Evolutionary conservation across 2,329 filamentous ascomycete species (phyloP).

Genomic region (Phialocephala sp.): DNA sequence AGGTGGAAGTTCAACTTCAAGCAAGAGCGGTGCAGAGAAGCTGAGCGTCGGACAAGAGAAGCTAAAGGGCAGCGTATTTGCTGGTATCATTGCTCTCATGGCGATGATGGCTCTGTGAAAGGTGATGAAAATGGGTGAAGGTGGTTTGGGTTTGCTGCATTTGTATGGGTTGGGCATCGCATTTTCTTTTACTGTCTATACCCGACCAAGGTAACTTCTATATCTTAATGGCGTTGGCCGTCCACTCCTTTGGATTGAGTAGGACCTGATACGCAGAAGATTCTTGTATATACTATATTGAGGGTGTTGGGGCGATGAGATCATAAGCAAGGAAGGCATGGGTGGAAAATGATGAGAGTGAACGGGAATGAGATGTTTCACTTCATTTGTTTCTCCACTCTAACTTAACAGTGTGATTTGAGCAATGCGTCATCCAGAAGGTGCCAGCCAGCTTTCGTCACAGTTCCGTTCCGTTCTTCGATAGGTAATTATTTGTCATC

Average conservation of each 20-base stretch:
- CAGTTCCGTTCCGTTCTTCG: background rate
- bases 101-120: constrained; percentile 42
- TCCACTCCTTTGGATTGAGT: constrained; percentile 34
- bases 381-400: background rate
- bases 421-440: too few relatives aligned
- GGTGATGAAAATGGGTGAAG: constrained; percentile 59
- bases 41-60: constrained; percentile 33
- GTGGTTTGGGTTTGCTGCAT: constrained; percentile 61
- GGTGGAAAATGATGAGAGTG: constrained; percentile 1
- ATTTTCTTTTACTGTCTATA: constrained; percentile 19
- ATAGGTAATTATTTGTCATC: background rate
- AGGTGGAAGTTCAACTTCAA: constrained; percentile 32
- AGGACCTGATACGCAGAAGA: constrained; percentile 9
- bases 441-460: background rate
- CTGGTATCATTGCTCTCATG: constrained; percentile 40
- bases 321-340: background rate
- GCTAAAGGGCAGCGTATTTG: constrained; percentile 41
- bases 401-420: too few relatives aligned
- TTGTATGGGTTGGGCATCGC: constrained; percentile 26
- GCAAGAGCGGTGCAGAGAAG: constrained; percentile 37
- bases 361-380: background rate
- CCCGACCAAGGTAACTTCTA: constrained; percentile 15
- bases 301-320: constrained; percentile 14
- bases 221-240: constrained; percentile 38
- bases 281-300: constrained; percentile 33